Conservation (phyloP, 345 rosid species). For the Aethionema arabicum region DNA sequence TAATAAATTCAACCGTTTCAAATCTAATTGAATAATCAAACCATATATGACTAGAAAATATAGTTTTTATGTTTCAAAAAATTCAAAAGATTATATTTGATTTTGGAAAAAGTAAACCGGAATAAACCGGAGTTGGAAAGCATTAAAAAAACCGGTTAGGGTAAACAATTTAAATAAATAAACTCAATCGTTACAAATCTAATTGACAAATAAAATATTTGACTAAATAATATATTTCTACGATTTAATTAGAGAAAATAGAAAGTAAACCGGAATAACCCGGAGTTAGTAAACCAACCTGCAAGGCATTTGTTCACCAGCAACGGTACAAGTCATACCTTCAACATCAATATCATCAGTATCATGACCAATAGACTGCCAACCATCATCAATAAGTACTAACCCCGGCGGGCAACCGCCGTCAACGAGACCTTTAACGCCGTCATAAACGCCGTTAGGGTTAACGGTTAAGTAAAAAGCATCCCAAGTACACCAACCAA, state of each 20-base stretch:
- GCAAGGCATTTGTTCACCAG: constrained; percentile 99
- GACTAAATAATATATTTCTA: too few species aligned
- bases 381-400: constrained; percentile 93
- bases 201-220: too few species aligned
- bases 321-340: constrained; percentile 66
- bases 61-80: too few species aligned
- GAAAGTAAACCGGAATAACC: constrained; percentile 1
- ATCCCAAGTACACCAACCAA: constrained; percentile 99
- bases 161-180: too few species aligned
- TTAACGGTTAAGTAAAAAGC: constrained; percentile 88
- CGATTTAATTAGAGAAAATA: neutral
- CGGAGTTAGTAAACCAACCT: constrained; percentile 39
- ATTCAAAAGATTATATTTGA: too few species aligned
- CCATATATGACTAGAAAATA: too few species aligned
- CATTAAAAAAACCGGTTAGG: too few species aligned
- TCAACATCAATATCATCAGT: constrained; percentile 66
- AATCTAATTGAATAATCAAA: too few species aligned
- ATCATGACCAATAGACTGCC: constrained; percentile 91
- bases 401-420: constrained; percentile 97
- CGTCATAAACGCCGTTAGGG: constrained; percentile 78
- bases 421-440: constrained; percentile 66
- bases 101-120: too few species aligned
- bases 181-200: too few species aligned
- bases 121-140: too few species aligned
- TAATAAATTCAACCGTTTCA: too few species aligned